These are phyloP conservation scores for Tubosaeta sp. DNA, from an alignment of 768 basidiomycete genomes.

Conservation along the genomic window DNA sequence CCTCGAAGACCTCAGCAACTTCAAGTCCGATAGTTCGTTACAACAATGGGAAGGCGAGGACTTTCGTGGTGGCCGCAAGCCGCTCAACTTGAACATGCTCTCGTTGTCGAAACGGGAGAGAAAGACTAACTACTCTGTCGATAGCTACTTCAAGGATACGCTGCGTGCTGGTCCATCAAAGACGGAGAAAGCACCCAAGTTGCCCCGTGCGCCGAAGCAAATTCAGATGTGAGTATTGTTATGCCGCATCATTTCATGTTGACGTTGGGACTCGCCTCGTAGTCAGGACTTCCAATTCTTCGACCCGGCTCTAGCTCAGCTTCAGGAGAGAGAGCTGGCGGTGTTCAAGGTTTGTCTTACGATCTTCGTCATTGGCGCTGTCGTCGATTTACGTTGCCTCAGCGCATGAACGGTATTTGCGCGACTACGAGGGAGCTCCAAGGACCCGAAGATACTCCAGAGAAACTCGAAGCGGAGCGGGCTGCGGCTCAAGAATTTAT, in stretches of 20 bases:
- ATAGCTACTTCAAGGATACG: slow-evolving; percentile 92
- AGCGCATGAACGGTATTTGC: slow-evolving; percentile 65
- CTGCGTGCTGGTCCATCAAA: slow-evolving; percentile 78
- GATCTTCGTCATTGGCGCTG: background rate
- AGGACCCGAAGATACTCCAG: slow-evolving; percentile 73
- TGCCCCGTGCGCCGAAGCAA: slow-evolving; percentile 86
- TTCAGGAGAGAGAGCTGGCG: slow-evolving; percentile 85
- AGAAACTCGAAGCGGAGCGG: slow-evolving; percentile 80
- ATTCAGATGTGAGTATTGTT: slow-evolving; percentile 55
- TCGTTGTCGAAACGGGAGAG: slow-evolving; percentile 92
- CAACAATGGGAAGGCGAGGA: slow-evolving; percentile 98
- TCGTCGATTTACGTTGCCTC: background rate
- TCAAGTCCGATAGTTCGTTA: slow-evolving; percentile 88
- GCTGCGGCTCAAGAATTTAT: slow-evolving; percentile 79
- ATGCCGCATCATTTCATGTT: background rate
- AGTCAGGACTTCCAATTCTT: slow-evolving; percentile 99
- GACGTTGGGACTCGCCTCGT: background rate
- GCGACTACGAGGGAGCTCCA: slow-evolving; percentile 62
- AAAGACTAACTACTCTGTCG: slow-evolving; percentile 91
- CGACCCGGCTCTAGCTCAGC: slow-evolving; percentile 67
- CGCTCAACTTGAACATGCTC: slow-evolving; percentile 69
- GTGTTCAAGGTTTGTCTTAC: slow-evolving; percentile 58
- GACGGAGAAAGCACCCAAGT: slow-evolving; percentile 74
- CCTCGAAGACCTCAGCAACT: slow-evolving; percentile 92
- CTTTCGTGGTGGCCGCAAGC: slow-evolving; percentile 72